These are phyloP conservation scores for Aureobasidium zeae DNA, from an alignment of 2,329 filamentous ascomycete genomes.

Conservation along the genomic window DNA sequence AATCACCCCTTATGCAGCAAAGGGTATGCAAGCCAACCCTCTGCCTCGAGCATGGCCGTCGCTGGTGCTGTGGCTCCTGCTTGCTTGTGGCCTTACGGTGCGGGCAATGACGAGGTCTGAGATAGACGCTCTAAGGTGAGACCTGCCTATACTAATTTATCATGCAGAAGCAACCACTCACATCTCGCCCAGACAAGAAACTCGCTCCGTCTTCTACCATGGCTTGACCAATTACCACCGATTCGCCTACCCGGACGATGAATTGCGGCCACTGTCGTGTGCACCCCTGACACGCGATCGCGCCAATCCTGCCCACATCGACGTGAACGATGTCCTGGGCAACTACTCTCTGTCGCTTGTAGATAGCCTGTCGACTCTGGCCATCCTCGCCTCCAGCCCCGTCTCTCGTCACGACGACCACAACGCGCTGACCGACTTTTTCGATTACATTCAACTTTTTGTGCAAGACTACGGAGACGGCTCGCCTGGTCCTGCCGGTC, in stretches of 20 bases:
- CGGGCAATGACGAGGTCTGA: conserved; percentile 39
- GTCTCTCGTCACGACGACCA: conserved; percentile 44
- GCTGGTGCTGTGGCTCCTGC: background rate
- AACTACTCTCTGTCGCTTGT: conserved; percentile 96
- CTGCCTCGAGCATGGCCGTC: conserved; percentile 7
- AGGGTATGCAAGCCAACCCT: conserved; percentile 11
- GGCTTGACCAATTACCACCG: conserved; percentile 92
- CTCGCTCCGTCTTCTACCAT: conserved; percentile 80
- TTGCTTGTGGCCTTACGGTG: conserved; percentile 22
- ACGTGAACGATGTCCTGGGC: conserved; percentile 88
- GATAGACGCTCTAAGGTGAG: conserved; percentile 31
- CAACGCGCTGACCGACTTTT: conserved; percentile 54
- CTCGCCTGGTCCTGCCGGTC: conserved; percentile 54
- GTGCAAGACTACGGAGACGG: conserved; percentile 84
- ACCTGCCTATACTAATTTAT: background rate
- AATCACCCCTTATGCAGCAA: conserved; percentile 11
- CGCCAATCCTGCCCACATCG: conserved; percentile 68
- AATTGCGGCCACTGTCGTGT: conserved; percentile 81
- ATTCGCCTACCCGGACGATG: conserved; percentile 91
- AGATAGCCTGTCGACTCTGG: conserved; percentile 88
- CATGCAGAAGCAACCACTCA: background rate
- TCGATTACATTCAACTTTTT: conserved; percentile 65
- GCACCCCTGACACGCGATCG: conserved; percentile 74
- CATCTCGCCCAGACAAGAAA: conserved; percentile 33
- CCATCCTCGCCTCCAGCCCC: conserved; percentile 74